Percentiles rank a stretch among this genome's conserved stretches.
phyloP scores from a whole-genome alignment of 1,284 basidiomycete species.

The Fistulinella cinereoalba region DNA sequence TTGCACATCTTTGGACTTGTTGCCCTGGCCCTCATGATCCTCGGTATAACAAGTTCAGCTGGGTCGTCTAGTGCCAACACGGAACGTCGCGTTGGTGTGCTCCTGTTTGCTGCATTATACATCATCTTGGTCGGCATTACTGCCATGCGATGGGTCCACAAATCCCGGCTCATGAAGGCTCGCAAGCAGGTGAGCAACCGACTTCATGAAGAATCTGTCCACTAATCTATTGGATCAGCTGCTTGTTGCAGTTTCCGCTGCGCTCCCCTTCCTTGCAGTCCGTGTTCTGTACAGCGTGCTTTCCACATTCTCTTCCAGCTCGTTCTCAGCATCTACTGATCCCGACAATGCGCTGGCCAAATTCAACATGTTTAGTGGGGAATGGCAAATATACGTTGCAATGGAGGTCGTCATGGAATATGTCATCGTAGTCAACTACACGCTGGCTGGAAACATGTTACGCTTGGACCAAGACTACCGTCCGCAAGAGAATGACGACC shows the following conservation, averaged over 20 bases:
- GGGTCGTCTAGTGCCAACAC: constrained; percentile 21
- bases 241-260: constrained; percentile 47
- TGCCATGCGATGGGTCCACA: constrained; percentile 48
- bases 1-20: constrained; percentile 41
- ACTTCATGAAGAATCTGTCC: constrained; percentile 7
- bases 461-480: constrained; percentile 35
- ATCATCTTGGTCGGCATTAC: constrained; percentile 43
- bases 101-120: constrained; percentile 50
- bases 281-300: constrained; percentile 48
- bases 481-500: constrained; percentile 28
- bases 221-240: constrained; percentile 11
- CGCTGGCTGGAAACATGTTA: constrained; percentile 38
- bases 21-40: constrained; percentile 49
- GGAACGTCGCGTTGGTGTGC: constrained; percentile 48
- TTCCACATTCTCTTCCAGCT: constrained; percentile 49
- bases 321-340: constrained; percentile 31
- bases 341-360: constrained; percentile 37
- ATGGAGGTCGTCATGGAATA: constrained; percentile 60
- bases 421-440: constrained; percentile 47
- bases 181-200: constrained; percentile 42
- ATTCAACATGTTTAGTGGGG: constrained; percentile 52
- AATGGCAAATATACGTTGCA: constrained; percentile 53
- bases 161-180: constrained; percentile 46
- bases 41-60: constrained; percentile 38
- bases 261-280: constrained; percentile 57